These are phyloP conservation scores for Cucumis cinereus DNA, from an alignment of 306 rosid species.

Conservation along the genomic window DNA sequence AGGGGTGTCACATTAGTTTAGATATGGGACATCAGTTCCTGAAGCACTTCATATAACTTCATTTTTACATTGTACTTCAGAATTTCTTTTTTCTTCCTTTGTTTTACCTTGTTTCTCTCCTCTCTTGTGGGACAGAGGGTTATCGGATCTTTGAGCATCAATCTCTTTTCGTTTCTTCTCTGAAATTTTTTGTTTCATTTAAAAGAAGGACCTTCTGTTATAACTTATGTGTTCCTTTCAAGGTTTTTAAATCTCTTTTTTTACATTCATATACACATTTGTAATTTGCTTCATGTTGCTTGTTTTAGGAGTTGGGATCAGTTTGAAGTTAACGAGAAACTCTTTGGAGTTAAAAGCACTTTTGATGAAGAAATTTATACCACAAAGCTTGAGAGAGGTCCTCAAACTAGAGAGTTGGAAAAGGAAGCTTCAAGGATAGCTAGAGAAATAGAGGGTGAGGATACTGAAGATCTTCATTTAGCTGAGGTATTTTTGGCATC, in stretches of 20 bases:
- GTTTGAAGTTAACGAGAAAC: conserved; percentile 67
- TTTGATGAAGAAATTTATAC: conserved; percentile 85
- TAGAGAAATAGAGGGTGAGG: conserved; percentile 93
- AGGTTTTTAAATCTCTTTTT: not conserved
- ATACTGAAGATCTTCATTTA: conserved; percentile 77
- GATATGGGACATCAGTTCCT: not conserved
- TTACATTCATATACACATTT: not conserved
- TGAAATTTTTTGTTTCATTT: too few species aligned
- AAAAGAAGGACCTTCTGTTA: not conserved
- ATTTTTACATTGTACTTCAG: too few species aligned
- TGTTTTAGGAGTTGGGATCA: conserved; percentile 75
- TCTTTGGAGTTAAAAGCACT: conserved; percentile 89
- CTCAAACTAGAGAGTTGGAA: conserved; percentile 62
- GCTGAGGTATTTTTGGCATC: conserved; percentile 53
- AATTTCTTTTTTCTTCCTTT: too few species aligned
- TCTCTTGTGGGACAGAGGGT: too few species aligned
- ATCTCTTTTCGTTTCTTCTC: too few species aligned
- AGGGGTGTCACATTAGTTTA: not conserved
- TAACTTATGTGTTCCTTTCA: not conserved
- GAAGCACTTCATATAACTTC: not conserved
- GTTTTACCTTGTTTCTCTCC: too few species aligned
- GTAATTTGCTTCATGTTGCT: not conserved
- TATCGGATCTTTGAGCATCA: too few species aligned
- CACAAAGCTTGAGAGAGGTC: conserved; percentile 81
- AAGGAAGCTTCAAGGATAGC: conserved; percentile 73